A percentile compares a stretch with the other conserved stretches of the same genome.
phyloP scores from a whole-genome alignment of 225 moss, liverwort and hornwort species.

The Rhytidiadelphus loreus region DNA sequence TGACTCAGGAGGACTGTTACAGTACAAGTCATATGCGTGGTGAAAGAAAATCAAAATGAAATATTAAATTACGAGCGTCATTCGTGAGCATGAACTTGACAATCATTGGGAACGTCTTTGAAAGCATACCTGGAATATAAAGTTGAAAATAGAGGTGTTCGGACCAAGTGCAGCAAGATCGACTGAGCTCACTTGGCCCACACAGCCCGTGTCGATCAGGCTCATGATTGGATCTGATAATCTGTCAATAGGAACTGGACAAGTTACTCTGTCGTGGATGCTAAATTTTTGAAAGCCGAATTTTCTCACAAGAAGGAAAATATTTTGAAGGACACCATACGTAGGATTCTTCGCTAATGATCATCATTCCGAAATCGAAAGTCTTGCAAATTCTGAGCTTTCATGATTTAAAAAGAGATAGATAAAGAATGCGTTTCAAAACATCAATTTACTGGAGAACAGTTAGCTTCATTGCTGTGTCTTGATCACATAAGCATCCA shows the following conservation, averaged over 20 bases:
- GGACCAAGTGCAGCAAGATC: constrained; percentile 84
- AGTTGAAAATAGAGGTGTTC: constrained; percentile 80
- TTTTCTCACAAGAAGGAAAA: not conserved
- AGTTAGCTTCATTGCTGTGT: not conserved
- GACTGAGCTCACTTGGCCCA: constrained; percentile 74
- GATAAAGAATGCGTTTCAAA: not conserved
- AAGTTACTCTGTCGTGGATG: not conserved
- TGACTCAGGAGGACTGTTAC: not conserved
- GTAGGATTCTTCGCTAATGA: not conserved
- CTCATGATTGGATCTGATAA: constrained; percentile 86
- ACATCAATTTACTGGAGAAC: not conserved
- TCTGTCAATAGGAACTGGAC: not conserved
- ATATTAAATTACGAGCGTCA: not conserved
- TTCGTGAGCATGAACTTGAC: not conserved
- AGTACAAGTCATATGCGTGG: not conserved
- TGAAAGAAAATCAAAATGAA: not conserved
- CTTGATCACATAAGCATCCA: not conserved
- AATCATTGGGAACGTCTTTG: not conserved
- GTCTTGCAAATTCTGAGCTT: not conserved
- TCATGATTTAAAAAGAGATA: not conserved
- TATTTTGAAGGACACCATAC: not conserved
- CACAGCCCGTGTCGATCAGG: constrained; percentile 82
- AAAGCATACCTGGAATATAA: constrained; percentile 43
- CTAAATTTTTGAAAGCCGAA: not conserved
- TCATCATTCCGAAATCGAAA: not conserved